Percentiles rank a stretch among this genome's conserved stretches.
These are phyloP conservation scores for Cordyceps militaris DNA, from an alignment of 2,329 filamentous ascomycete species.

Conservation along the genomic window DNA sequence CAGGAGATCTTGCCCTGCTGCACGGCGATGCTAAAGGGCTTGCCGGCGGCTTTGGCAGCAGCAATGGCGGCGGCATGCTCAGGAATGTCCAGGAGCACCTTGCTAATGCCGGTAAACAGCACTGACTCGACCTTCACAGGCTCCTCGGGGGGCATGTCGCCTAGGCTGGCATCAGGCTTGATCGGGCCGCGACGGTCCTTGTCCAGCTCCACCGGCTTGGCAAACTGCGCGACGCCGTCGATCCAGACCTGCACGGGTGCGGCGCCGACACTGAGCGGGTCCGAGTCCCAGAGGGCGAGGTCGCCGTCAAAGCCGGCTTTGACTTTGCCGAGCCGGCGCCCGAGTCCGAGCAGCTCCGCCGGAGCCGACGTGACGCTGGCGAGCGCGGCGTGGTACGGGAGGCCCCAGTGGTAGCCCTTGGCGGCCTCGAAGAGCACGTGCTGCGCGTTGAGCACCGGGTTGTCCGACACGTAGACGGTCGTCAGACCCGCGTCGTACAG, in stretches of 20 bases:
- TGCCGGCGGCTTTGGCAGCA: slow-evolving; percentile 9
- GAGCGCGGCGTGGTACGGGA: slow-evolving; percentile 54
- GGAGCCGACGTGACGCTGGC: slow-evolving; percentile 52
- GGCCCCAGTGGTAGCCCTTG: slow-evolving; percentile 51
- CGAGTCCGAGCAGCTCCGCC: slow-evolving; percentile 50
- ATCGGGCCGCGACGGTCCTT: slow-evolving; percentile 40
- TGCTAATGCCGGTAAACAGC: slow-evolving; percentile 38
- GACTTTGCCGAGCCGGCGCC: slow-evolving; percentile 51
- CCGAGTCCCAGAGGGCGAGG: slow-evolving; percentile 55
- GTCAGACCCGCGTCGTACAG: slow-evolving; percentile 59
- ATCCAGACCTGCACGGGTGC: slow-evolving; percentile 57
- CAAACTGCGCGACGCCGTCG: slow-evolving; percentile 51
- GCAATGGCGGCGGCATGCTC: slow-evolving; percentile 14
- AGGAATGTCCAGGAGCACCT: slow-evolving; percentile 14
- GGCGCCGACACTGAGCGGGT: slow-evolving; percentile 53
- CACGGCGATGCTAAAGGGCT: slow-evolving; percentile 43
- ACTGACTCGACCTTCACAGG: slow-evolving; percentile 32
- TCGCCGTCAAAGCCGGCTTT: slow-evolving; percentile 57
- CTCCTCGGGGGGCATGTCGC: slow-evolving; percentile 33
- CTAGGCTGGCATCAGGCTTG: slow-evolving; percentile 32
- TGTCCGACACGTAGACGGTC: slow-evolving; percentile 62
- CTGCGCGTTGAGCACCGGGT: slow-evolving; percentile 62
- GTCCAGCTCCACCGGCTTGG: slow-evolving; percentile 44
- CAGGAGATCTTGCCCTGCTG: slow-evolving; percentile 48
- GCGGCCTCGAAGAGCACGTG: slow-evolving; percentile 61